Percentiles rank a stretch among this genome's conserved stretches.
phyloP scores from a whole-genome alignment of 2,329 filamentous ascomycete genomes.

The Xylaria sp. region DNA sequence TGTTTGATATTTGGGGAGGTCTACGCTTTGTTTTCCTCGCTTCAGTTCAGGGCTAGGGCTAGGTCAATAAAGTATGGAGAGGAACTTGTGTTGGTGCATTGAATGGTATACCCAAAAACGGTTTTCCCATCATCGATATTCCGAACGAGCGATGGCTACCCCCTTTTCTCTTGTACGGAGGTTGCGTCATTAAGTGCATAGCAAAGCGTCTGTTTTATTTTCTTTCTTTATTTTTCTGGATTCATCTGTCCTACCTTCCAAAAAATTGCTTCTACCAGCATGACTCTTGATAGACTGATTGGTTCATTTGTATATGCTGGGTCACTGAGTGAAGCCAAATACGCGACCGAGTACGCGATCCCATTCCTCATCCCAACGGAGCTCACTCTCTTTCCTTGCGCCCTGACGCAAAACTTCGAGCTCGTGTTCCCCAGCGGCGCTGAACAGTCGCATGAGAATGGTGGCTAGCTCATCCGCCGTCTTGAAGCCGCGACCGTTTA shows the following conservation, averaged over 20 bases:
- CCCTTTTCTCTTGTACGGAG: conserved; percentile 8
- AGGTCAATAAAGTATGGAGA: too few relatives aligned
- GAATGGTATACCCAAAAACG: too few relatives aligned
- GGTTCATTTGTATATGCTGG: neutral
- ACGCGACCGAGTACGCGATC: conserved; percentile 71
- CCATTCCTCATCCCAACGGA: conserved; percentile 93
- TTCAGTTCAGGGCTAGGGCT: too few relatives aligned
- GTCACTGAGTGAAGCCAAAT: conserved; percentile 46
- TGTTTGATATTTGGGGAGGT: neutral
- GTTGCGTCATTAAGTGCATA: conserved; percentile 11
- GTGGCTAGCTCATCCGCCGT: conserved; percentile 60
- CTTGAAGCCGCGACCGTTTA: conserved; percentile 81
- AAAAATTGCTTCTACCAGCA: neutral
- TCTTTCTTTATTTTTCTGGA: neutral
- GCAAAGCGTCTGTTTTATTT: neutral
- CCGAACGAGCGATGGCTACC: neutral
- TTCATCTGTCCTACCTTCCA: too few relatives aligned
- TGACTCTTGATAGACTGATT: neutral
- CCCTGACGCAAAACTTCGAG: conserved; percentile 60
- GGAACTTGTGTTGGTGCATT: too few relatives aligned
- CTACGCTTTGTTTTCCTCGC: neutral
- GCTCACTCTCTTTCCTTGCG: conserved; percentile 65
- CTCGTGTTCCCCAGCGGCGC: conserved; percentile 44
- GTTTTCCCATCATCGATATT: too few relatives aligned
- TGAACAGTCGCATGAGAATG: conserved; percentile 61